Evolutionary conservation across 2,329 filamentous ascomycete species (phyloP), one percentile per base, ranked within the genome.

Genomic region (Ophiostoma perfectum): DNA sequence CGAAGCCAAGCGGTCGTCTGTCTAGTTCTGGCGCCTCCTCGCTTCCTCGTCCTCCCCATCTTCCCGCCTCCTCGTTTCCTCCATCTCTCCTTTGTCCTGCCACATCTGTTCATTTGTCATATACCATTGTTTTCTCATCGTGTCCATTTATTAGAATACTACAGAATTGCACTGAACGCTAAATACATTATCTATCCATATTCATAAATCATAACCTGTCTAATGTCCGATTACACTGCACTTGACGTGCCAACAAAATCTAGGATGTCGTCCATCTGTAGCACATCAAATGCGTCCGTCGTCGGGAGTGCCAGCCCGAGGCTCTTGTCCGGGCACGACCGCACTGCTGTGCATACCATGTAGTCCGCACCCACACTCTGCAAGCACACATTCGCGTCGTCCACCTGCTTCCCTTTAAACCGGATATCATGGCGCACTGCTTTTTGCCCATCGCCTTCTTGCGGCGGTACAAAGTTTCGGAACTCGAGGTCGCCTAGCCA

Each of bases 401-500:
- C 76, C 5, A 81, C 78, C 72, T 69, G 76, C n/a, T 63, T 38
- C 7, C 80, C 80, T 63, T 74, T 71, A 67, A 82, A 80, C 66
- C 75, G 65, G n/a, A 83, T 76, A 65, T 81, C 78, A 55, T 78
- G 75, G 8, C 71, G 70, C 63, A 70, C 74, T 27, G 27, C 38
- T 81, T 74, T 41, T 78, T 65, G 18, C 73, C 76, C 44, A n/a
- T 78, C 75, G 6, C 67, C 69, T 6, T 18, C 71, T 62, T 73
- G 75, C 16, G 76, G 88, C 65, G 88, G 84, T 66, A 81, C 79
- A 66, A 91, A 89, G 65, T 82, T 79, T 69, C 82, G 80, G 75
- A 94, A 91, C 73, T 93, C 88, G 8, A 93, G 79, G 65, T 90
- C 84, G 66, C 80, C 80, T 65, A 94, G 81, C 91, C 91, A 94